Percentiles rank a stretch among this genome's conserved stretches.
These are phyloP conservation scores for Alternaria conjuncta DNA, from an alignment of 2,329 filamentous ascomycete species.

Conservation along the genomic window DNA sequence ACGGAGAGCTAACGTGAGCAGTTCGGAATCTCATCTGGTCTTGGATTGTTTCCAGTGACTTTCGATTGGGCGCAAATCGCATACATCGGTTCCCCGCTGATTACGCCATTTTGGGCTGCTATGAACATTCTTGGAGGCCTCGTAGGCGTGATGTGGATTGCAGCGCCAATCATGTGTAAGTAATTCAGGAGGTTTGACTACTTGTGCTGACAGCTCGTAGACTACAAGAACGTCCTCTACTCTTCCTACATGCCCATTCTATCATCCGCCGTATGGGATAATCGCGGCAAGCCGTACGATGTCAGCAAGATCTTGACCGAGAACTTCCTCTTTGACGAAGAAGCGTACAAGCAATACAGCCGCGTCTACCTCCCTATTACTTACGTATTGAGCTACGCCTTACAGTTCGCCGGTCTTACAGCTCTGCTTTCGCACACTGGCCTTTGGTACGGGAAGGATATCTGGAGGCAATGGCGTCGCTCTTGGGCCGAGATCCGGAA, in stretches of 20 bases:
- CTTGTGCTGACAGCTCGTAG: slow-evolving; percentile 32
- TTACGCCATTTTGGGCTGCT: slow-evolving; percentile 86
- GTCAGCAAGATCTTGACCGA: slow-evolving; percentile 79
- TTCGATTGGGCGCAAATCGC: slow-evolving; percentile 94
- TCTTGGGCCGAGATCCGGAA: slow-evolving; percentile 68
- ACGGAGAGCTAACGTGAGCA: slow-evolving; percentile 30
- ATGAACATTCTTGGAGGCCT: slow-evolving; percentile 84
- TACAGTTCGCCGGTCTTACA: slow-evolving; percentile 83
- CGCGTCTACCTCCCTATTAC: slow-evolving; percentile 86
- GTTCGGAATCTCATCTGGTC: slow-evolving; percentile 83
- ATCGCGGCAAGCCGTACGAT: slow-evolving; percentile 79
- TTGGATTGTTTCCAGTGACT: slow-evolving; percentile 83
- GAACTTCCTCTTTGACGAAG: slow-evolving; percentile 78
- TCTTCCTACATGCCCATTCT: slow-evolving; percentile 87
- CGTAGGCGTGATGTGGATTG: slow-evolving; percentile 83
- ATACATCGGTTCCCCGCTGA: slow-evolving; percentile 81
- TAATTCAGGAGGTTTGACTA: background rate
- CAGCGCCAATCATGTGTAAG: slow-evolving; percentile 74
- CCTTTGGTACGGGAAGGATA: slow-evolving; percentile 85
- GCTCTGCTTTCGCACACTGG: slow-evolving; percentile 80
- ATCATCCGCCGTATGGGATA: slow-evolving; percentile 85
- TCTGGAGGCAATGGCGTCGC: slow-evolving; percentile 76
- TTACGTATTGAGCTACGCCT: slow-evolving; percentile 83
- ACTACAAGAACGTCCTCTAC: slow-evolving; percentile 80
- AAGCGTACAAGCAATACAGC: slow-evolving; percentile 81